Percentiles rank a stretch among this genome's conserved stretches.
phyloP scores from a whole-genome alignment of 1,284 basidiomycete genomes.

The Boletus chippewaensis region DNA sequence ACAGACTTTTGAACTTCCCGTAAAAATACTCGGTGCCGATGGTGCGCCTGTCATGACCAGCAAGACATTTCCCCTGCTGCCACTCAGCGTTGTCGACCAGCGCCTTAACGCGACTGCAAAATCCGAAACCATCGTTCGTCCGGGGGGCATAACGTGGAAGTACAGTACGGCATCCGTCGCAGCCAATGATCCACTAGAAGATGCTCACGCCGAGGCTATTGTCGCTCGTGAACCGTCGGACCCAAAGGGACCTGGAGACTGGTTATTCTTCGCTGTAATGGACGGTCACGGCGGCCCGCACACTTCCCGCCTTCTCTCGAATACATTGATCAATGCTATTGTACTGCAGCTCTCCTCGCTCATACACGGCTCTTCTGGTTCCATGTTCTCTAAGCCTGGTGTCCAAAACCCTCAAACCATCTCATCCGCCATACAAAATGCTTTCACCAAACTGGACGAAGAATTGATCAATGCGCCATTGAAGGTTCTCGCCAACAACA shows the following conservation, averaged over 20 bases:
- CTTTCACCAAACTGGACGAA: constrained; percentile 73
- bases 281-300: constrained; percentile 84
- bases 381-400: constrained; percentile 30
- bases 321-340: constrained; percentile 82
- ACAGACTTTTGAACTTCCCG: constrained; percentile 49
- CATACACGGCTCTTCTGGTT: constrained; percentile 35
- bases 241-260: constrained; percentile 55
- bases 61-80: constrained; percentile 50
- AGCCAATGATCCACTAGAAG: constrained; percentile 88
- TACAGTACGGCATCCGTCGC: constrained; percentile 74
- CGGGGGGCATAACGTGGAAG: constrained; percentile 56
- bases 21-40: constrained; percentile 50
- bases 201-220: constrained; percentile 72
- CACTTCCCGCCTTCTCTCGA: constrained; percentile 82
- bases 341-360: constrained; percentile 67
- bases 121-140: constrained; percentile 40
- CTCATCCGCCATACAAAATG: constrained; percentile 66
- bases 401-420: constrained; percentile 55
- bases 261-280: constrained; percentile 83
- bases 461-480: constrained; percentile 77
- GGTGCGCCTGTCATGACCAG: constrained; percentile 52
- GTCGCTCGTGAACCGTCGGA: constrained; percentile 57
- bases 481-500: constrained; percentile 56
- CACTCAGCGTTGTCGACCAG: constrained; percentile 50
- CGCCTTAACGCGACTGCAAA: constrained; percentile 55